Base-by-base conservation (phyloP, 2,329 filamentous ascomycete species). In the Chrysoporthe deuterocubensis region DNA sequence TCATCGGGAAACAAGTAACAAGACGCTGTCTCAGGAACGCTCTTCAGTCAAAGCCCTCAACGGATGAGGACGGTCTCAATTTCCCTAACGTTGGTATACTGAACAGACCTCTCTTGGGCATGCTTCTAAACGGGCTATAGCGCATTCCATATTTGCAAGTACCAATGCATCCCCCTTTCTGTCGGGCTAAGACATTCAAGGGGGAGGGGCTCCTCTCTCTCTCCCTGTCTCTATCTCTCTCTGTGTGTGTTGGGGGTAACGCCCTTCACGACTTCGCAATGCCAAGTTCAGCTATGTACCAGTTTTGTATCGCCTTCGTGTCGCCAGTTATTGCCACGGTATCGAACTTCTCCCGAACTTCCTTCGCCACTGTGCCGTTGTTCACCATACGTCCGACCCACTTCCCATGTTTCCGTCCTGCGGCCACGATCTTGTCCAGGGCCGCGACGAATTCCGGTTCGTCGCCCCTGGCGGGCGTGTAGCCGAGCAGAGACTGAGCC, bases 351-450 rank as follows among this genome's bases (percentile, higher is more conserved):
- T 74, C 66, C 58, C 74, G 73, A 7, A 72, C 77, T 69, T 81
- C 76, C 76, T 83, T 84, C 4, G 79, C 78, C 62, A 73, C 69
- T 2, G 73, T 73, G 59, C 81, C 80, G 72, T 85, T 78, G 67
- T 84, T 83, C 0, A 81, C 78, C 77, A 85, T 78, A 1, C 82
- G 78, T 0, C 77, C 83, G 4, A 79, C 79, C 83, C 82, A 84
- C 74, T 86, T 87, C 3, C 83, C 83, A 70, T 85, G 76, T 71
- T 78, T 82, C 52, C 77, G 73, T 0, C 80, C 84, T 9, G 84
- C 81, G 34, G 76, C 73, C 3, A 82, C 77, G 42, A 84, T 80
- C 72, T 79, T 83, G 52, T 83, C 78, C 40, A 85, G 74, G 2
- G 83, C 83, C 66, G 73, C 75, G 8, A 81, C 71, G 69, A 85